A percentile compares a stretch with the other conserved stretches of the same genome.
These are phyloP conservation scores for Vigna hirtella DNA, from an alignment of 306 rosid species.

Conservation along the genomic window DNA sequence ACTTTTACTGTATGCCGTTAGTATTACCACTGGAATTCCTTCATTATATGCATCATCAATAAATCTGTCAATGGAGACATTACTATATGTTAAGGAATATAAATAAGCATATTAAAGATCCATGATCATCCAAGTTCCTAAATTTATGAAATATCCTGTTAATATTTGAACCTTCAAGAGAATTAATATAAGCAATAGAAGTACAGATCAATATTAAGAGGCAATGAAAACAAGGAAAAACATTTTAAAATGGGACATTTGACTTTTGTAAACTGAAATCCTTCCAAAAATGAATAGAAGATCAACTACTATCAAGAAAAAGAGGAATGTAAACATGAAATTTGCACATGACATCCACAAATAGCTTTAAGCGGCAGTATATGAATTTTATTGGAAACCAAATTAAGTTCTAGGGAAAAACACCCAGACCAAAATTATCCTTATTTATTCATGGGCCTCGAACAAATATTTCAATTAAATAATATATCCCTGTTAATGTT, in stretches of 20 bases:
- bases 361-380: not conserved
- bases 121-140: slow-evolving; percentile 34
- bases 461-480: slow-evolving; percentile 32
- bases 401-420: slow-evolving; percentile 11
- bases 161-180: not conserved
- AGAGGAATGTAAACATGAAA: slow-evolving; percentile 20
- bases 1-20: slow-evolving; percentile 76
- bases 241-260: slow-evolving; percentile 33
- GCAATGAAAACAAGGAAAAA: slow-evolving; percentile 34
- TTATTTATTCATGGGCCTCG: slow-evolving; percentile 18
- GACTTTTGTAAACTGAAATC: slow-evolving; percentile 13
- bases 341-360: slow-evolving; percentile 6
- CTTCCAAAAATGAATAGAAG: slow-evolving; percentile 24
- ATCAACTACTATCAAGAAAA: slow-evolving; percentile 20
- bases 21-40: slow-evolving; percentile 74
- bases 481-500: slow-evolving; percentile 11
- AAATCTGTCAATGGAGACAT: slow-evolving; percentile 66
- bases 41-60: slow-evolving; percentile 74
- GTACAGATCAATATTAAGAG: slow-evolving; percentile 29
- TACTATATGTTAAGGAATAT: slow-evolving; percentile 34
- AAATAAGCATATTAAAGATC: slow-evolving; percentile 34
- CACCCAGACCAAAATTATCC: slow-evolving; percentile 16
- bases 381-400: slow-evolving; percentile 33
- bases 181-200: slow-evolving; percentile 9
- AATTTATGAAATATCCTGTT: not conserved